Percentiles rank a stretch among this genome's conserved stretches.
phyloP scores from a whole-genome alignment of 345 rosid species.

The Gossypium ekmanianum region DNA sequence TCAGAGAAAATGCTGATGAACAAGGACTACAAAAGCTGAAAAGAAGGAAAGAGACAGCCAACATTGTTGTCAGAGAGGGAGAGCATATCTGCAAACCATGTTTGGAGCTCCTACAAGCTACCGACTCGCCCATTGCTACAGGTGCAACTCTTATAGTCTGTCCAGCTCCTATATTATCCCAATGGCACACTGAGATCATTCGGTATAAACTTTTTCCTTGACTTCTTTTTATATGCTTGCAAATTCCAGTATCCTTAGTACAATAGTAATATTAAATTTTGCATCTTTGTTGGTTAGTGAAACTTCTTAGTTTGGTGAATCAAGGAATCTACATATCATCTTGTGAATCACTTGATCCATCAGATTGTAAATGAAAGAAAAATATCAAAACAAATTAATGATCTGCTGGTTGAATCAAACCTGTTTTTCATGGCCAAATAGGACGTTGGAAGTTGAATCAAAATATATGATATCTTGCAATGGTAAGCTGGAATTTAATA shows the following conservation, averaged over 20 bases:
- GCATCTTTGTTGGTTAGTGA: background rate
- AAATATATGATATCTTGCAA: too few relatives aligned
- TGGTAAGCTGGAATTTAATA: background rate
- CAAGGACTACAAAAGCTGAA: slow-evolving; percentile 29
- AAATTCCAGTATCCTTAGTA: slow-evolving; percentile 11
- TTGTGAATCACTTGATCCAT: background rate
- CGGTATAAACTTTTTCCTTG: slow-evolving; percentile 48
- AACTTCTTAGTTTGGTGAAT: background rate
- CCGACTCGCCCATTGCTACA: slow-evolving; percentile 68
- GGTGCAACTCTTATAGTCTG: slow-evolving; percentile 96
- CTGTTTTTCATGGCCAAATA: background rate
- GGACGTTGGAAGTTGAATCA: background rate
- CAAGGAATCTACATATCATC: background rate
- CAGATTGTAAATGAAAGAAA: background rate
- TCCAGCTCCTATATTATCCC: slow-evolving; percentile 90
- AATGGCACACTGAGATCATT: slow-evolving; percentile 89
- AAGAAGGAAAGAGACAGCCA: slow-evolving; percentile 46
- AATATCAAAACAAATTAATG: background rate
- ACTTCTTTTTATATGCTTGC: slow-evolving; percentile 8
- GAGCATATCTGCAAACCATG: slow-evolving; percentile 72
- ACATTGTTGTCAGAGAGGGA: slow-evolving; percentile 65
- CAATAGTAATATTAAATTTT: background rate
- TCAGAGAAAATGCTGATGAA: slow-evolving; percentile 8
- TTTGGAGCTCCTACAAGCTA: slow-evolving; percentile 67
- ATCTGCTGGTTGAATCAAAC: background rate